These are phyloP conservation scores for Tothia fuscella DNA, from an alignment of 2,329 filamentous ascomycete genomes.

Conservation along the genomic window DNA sequence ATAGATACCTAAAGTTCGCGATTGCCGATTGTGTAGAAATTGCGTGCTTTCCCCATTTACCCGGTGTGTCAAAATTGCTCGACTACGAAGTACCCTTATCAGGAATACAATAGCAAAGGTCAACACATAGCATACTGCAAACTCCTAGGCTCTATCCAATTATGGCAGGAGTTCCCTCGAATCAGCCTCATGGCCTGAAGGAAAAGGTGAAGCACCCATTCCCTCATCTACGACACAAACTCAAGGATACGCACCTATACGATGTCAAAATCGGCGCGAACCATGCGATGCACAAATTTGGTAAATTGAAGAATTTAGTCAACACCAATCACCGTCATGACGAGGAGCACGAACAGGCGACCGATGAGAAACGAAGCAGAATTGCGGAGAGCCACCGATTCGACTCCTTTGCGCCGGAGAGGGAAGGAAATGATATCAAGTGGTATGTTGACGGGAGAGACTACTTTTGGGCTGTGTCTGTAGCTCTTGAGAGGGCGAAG, in stretches of 20 bases:
- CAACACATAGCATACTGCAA: no score
- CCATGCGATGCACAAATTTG: constrained; percentile 50
- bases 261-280: constrained; percentile 40
- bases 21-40: no score
- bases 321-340: constrained; percentile 88
- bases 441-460: constrained; percentile 96
- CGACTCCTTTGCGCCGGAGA: constrained; percentile 80
- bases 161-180: no score
- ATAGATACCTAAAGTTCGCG: no score
- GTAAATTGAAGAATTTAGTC: constrained; percentile 56
- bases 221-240: constrained; percentile 30
- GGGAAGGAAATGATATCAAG: constrained; percentile 76
- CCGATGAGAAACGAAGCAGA: constrained; percentile 65
- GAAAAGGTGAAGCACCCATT: constrained; percentile 29
- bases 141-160: no score
- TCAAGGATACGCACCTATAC: constrained; percentile 35
- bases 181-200: constrained; percentile 16
- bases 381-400: constrained; percentile 70
- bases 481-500: constrained; percentile 76
- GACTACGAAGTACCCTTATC: no score
- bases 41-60: no score
- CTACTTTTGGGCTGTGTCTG: constrained; percentile 88
- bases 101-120: no score
- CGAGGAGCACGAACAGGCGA: constrained; percentile 76
- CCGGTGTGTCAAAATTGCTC: no score